Percentiles rank a stretch among this genome's conserved stretches.
Evolutionary conservation across 2,329 filamentous ascomycete species (phyloP).

Genomic region (Coniosporium uncinatum): DNA sequence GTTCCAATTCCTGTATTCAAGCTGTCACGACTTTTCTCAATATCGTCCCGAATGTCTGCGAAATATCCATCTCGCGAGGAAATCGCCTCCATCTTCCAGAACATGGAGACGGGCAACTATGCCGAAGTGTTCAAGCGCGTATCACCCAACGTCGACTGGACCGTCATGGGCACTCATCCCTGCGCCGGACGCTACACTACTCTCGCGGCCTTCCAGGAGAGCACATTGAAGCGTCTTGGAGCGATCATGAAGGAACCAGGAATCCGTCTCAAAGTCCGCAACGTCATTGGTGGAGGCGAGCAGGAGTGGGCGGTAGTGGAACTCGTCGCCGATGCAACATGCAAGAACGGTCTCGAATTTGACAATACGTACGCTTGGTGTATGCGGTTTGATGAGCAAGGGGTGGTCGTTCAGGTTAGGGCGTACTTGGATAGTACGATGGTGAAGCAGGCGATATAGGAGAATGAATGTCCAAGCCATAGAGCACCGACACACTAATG

Average conservation of each 20-base stretch:
- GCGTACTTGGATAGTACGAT: neutral
- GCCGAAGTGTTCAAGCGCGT: slow-evolving; percentile 5
- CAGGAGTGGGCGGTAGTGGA: slow-evolving; percentile 6
- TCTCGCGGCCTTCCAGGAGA: slow-evolving; percentile 1
- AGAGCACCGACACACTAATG: no score
- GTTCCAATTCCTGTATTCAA: no score
- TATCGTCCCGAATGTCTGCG: neutral
- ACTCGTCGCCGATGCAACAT: slow-evolving; percentile 3
- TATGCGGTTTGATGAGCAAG: neutral
- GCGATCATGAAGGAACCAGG: slow-evolving; percentile 3
- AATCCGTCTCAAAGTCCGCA: neutral
- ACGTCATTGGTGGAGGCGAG: slow-evolving; percentile 6
- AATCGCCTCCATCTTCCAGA: neutral
- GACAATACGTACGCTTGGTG: slow-evolving; percentile 2
- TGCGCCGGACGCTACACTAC: slow-evolving; percentile 6
- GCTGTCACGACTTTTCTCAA: no score
- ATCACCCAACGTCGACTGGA: slow-evolving; percentile 5
- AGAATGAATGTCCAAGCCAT: no score
- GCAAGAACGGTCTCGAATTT: slow-evolving; percentile 7
- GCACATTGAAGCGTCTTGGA: slow-evolving; percentile 3
- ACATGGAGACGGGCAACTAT: neutral
- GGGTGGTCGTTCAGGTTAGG: neutral
- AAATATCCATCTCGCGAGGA: neutral
- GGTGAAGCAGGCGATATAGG: neutral
- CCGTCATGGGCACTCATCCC: slow-evolving; percentile 7